These are phyloP conservation scores for Micromonas commoda DNA, from an alignment of 139 green algal species.

Conservation along the genomic window DNA sequence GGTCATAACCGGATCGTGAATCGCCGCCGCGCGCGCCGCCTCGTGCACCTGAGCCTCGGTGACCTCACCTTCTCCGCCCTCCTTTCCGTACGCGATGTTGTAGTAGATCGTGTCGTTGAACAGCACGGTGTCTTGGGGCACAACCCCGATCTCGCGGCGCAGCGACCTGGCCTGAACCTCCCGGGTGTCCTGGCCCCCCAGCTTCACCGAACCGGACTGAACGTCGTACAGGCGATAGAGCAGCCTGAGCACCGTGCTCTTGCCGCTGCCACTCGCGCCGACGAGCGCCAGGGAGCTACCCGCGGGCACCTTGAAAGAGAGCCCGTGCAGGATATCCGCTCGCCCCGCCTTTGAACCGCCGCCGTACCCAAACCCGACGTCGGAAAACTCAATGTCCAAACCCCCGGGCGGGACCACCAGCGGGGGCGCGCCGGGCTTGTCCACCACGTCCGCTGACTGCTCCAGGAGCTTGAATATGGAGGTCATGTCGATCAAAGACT, in stretches of 20 bases:
- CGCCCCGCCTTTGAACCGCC: neutral
- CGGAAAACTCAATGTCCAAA: neutral
- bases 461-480: slow-evolving; percentile 85
- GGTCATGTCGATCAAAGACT: slow-evolving; percentile 93
- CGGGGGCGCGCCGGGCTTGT: neutral
- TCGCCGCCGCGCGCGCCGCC: neutral
- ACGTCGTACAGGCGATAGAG: slow-evolving; percentile 74
- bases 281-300: slow-evolving; percentile 84
- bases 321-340: slow-evolving; percentile 37
- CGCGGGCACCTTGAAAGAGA: slow-evolving; percentile 63
- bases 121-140: slow-evolving; percentile 77
- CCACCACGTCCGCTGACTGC: slow-evolving; percentile 10
- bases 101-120: slow-evolving; percentile 89
- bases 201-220: neutral
- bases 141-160: slow-evolving; percentile 69
- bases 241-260: slow-evolving; percentile 42
- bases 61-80: slow-evolving; percentile 8
- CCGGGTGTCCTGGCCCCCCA: slow-evolving; percentile 2
- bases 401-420: slow-evolving; percentile 18
- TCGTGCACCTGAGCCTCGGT: slow-evolving; percentile 32
- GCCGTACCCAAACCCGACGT: slow-evolving; percentile 17
- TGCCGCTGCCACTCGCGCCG: slow-evolving; percentile 65
- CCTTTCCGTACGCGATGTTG: slow-evolving; percentile 75
- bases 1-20: slow-evolving; percentile 71
- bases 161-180: slow-evolving; percentile 23